phyloP scores from a whole-genome alignment of 2,329 filamentous ascomycete species.

The Colletotrichum higginsianum region DNA sequence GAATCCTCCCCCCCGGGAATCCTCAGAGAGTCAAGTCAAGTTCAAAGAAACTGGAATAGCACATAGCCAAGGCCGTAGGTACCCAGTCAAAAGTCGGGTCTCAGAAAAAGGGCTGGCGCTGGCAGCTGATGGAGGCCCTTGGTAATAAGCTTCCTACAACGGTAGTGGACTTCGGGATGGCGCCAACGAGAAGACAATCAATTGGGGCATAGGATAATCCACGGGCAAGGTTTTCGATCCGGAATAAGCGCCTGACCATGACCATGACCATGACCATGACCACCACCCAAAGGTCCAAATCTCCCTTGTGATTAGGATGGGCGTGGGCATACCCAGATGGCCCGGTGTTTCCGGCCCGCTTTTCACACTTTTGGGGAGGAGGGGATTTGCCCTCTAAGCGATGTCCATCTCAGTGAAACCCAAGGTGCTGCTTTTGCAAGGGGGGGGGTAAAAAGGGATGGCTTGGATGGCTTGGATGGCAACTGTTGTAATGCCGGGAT shows the following conservation, averaged over 20 bases:
- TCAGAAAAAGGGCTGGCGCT: too few species aligned
- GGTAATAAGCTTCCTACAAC: slow-evolving; percentile 39
- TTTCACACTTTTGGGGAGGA: slow-evolving; percentile 24
- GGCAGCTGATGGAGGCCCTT: slow-evolving; percentile 22
- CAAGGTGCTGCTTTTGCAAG: too few species aligned
- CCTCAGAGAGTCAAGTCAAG: too few species aligned
- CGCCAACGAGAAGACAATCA: background rate
- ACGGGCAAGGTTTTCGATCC: slow-evolving; percentile 17
- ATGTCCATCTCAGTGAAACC: slow-evolving; percentile 29
- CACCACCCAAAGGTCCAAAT: slow-evolving; percentile 7
- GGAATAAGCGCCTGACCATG: slow-evolving; percentile 26
- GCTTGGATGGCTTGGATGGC: slow-evolving; percentile 1
- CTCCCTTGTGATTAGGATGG: slow-evolving; percentile 38
- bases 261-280: too few species aligned
- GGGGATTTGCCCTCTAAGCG: slow-evolving; percentile 13
- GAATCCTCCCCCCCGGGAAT: too few species aligned
- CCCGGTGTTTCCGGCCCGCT: slow-evolving; percentile 12
- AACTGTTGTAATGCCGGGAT: background rate
- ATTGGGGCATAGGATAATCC: too few species aligned
- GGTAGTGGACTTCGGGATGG: slow-evolving; percentile 25
- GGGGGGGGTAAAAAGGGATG: too few species aligned
- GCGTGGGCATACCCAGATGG: slow-evolving; percentile 7
- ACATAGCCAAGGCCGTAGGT: background rate
- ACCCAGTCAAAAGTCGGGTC: too few species aligned
- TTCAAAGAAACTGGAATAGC: background rate